Evolutionary conservation across 1,139 yeast species (phyloP).

Genomic region (Blastobotrys apis): DNA sequence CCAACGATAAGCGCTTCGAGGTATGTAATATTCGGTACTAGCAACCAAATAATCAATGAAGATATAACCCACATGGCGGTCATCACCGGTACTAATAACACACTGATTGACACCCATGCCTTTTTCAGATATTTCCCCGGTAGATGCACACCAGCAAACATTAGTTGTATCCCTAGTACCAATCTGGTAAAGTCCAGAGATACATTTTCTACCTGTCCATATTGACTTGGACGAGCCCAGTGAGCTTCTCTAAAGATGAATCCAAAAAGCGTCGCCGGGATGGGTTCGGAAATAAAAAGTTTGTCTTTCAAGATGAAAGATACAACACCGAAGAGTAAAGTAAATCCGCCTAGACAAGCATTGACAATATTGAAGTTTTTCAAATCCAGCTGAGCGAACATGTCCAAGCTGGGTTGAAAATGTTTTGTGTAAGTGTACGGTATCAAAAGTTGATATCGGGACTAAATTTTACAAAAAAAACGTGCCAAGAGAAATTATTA

Average conservation of each 20-base stretch:
- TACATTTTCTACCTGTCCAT: constrained; percentile 24
- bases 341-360: constrained; percentile 32
- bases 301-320: constrained; percentile 30
- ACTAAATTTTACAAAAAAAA: too few species aligned
- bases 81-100: constrained; percentile 41
- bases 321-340: constrained; percentile 28
- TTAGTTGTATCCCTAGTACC: constrained; percentile 41
- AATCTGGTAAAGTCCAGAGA: constrained; percentile 39
- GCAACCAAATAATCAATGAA: constrained; percentile 36
- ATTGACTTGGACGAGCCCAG: constrained; percentile 27
- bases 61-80: constrained; percentile 41
- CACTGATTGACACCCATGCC: constrained; percentile 34
- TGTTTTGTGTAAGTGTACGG: too few species aligned
- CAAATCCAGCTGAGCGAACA: constrained; percentile 5
- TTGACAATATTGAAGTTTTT: constrained; percentile 29
- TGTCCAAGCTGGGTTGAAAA: too few species aligned
- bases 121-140: constrained; percentile 39
- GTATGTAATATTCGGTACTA: constrained; percentile 34
- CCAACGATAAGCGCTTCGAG: constrained; percentile 40
- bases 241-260: constrained; percentile 26
- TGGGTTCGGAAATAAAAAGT: constrained; percentile 31
- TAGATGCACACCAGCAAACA: constrained; percentile 41
- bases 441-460: too few species aligned
- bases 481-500: too few species aligned
- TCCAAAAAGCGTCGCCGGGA: constrained; percentile 33